phyloP scores from a whole-genome alignment of 225 moss, liverwort and hornwort species.

The Neckera pumila region DNA sequence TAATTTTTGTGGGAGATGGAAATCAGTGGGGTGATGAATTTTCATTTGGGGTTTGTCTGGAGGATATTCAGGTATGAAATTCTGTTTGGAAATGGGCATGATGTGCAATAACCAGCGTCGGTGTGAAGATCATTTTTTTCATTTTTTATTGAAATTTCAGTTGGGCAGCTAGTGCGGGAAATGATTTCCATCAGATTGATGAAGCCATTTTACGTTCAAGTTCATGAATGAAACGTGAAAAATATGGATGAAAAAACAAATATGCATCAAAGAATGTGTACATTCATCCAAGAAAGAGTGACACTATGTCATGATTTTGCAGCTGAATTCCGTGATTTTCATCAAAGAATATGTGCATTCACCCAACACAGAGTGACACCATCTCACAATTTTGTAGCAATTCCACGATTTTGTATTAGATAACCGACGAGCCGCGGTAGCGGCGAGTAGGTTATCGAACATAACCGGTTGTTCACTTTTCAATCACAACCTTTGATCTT shows the following conservation, averaged over 20 bases:
- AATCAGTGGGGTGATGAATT: not conserved
- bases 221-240: not conserved
- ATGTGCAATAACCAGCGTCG: not conserved
- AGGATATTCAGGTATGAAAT: not conserved
- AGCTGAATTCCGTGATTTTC: not conserved
- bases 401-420: accelerated
- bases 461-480: no score
- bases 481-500: no score
- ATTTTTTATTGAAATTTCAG: not conserved
- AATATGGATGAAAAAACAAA: not conserved
- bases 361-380: no score
- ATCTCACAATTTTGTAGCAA: not conserved
- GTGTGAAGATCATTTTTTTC: not conserved
- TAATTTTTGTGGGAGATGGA: not conserved
- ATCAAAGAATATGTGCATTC: no score
- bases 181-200: not conserved
- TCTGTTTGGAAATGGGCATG: not conserved
- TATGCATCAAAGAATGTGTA: no score
- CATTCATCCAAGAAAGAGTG: no score
- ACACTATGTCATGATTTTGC: not conserved
- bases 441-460: no score
- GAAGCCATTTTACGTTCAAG: not conserved
- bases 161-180: accelerated
- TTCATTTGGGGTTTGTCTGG: no score
- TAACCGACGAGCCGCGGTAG: no score